Conservation (phyloP, 257 asterid genomes). For the Fraxinus americana region DNA sequence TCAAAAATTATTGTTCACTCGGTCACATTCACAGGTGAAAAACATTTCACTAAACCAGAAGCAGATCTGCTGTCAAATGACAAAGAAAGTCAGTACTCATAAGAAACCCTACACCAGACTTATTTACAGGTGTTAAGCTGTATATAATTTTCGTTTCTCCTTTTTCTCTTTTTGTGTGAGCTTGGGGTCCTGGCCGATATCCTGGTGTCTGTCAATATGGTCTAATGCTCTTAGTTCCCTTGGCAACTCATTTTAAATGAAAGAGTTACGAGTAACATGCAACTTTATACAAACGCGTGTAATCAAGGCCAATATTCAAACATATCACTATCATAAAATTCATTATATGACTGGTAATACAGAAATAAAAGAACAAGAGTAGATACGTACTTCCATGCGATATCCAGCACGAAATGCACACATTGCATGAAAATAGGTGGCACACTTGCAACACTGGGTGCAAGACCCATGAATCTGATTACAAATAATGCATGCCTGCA, state of each 20-base stretch:
- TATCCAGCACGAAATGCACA: slow-evolving; percentile 97
- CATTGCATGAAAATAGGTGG: slow-evolving; percentile 79
- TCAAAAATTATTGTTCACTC: background rate
- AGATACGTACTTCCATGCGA: slow-evolving; percentile 78
- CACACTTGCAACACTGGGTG: slow-evolving; percentile 86
- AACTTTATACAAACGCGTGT: background rate
- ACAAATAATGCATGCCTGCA: slow-evolving; percentile 87
- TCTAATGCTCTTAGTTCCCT: background rate
- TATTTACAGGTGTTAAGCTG: background rate
- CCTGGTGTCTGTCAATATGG: background rate
- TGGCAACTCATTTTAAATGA: background rate
- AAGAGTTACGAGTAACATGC: background rate
- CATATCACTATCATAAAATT: background rate
- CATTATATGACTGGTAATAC: background rate
- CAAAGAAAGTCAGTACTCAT: background rate
- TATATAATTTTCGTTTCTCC: background rate
- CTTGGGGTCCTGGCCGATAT: background rate
- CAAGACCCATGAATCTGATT: slow-evolving; percentile 93
- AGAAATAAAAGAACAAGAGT: slow-evolving; percentile 10
- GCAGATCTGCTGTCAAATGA: too few relatives aligned
- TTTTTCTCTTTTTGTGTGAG: background rate
- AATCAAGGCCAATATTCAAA: background rate
- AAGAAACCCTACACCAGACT: background rate
- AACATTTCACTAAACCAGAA: background rate
- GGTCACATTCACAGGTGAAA: background rate